These are phyloP conservation scores for Garcia nutans DNA, from an alignment of 345 rosid genomes.

Conservation along the genomic window DNA sequence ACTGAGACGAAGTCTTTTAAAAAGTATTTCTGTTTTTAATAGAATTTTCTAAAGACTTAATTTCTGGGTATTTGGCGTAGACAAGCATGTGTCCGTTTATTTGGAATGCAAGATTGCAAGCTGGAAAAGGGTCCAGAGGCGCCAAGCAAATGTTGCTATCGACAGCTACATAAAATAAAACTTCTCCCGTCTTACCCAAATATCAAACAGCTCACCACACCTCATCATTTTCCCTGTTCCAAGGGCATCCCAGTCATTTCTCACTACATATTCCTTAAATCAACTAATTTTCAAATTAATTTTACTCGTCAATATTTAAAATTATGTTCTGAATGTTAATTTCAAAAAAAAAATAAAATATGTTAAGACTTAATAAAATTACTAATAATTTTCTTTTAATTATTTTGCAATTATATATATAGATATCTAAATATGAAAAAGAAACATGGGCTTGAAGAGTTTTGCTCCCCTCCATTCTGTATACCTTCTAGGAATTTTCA, in stretches of 20 bases:
- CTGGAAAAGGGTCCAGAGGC: conserved; percentile 8
- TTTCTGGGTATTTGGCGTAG: conserved; percentile 6
- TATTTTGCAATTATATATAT: neutral
- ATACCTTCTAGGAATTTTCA: conserved; percentile 6
- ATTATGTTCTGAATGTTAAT: too few relatives aligned
- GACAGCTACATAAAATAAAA: neutral
- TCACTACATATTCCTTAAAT: too few relatives aligned
- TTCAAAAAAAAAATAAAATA: too few relatives aligned
- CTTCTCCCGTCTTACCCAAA: neutral
- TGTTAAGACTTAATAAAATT: too few relatives aligned
- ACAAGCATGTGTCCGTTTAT: conserved; percentile 2
- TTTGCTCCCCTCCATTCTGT: neutral
- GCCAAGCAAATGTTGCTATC: conserved; percentile 13
- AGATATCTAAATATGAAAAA: neutral
- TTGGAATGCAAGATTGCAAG: conserved; percentile 13
- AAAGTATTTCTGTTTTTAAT: neutral
- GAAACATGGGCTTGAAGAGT: neutral
- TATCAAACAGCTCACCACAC: conserved; percentile 2
- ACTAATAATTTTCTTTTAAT: too few relatives aligned
- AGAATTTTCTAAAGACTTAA: too few relatives aligned
- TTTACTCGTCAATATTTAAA: too few relatives aligned
- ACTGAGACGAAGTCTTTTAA: neutral
- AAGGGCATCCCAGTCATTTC: too few relatives aligned
- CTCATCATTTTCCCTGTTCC: neutral
- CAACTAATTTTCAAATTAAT: too few relatives aligned